Percentiles rank a stretch among this genome's conserved stretches.
phyloP scores from a whole-genome alignment of 2,329 filamentous ascomycete genomes.

The Cladorrhinum sp. region DNA sequence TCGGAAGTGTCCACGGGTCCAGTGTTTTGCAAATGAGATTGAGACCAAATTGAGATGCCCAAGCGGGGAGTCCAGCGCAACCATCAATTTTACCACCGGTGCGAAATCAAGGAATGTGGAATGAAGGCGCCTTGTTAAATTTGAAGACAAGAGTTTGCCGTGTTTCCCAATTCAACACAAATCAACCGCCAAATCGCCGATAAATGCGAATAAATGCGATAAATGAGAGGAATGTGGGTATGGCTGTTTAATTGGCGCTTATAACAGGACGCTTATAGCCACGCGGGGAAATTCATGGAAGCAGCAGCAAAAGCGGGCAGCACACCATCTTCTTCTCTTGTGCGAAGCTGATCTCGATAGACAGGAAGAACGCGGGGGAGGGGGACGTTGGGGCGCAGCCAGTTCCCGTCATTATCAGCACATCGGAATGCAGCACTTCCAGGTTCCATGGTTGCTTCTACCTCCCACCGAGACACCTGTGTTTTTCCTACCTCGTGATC shows the following conservation, averaged over 20 bases:
- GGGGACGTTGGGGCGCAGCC: background rate
- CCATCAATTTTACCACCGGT: background rate
- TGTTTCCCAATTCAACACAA: background rate
- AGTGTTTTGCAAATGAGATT: background rate
- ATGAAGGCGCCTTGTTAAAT: background rate
- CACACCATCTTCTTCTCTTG: background rate
- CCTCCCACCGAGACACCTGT: background rate
- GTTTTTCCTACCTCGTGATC: background rate
- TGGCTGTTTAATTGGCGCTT: slow-evolving; percentile 12
- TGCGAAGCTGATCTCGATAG: background rate
- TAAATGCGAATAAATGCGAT: slow-evolving; percentile 1
- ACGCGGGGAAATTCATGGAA: slow-evolving; percentile 4
- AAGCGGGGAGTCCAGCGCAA: background rate
- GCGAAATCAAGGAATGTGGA: background rate
- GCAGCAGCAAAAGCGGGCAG: background rate
- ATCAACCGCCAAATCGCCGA: background rate
- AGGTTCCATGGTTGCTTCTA: background rate
- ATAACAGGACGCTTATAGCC: slow-evolving; percentile 3
- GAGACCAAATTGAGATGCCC: no score
- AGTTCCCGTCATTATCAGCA: background rate
- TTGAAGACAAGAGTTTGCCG: background rate
- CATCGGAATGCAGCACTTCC: background rate
- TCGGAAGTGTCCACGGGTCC: background rate
- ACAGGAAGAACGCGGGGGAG: background rate
- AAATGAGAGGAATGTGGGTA: slow-evolving; percentile 1